Evolutionary conservation across 1,284 basidiomycete genomes (phyloP).

Genomic region (Irpex sp.): DNA sequence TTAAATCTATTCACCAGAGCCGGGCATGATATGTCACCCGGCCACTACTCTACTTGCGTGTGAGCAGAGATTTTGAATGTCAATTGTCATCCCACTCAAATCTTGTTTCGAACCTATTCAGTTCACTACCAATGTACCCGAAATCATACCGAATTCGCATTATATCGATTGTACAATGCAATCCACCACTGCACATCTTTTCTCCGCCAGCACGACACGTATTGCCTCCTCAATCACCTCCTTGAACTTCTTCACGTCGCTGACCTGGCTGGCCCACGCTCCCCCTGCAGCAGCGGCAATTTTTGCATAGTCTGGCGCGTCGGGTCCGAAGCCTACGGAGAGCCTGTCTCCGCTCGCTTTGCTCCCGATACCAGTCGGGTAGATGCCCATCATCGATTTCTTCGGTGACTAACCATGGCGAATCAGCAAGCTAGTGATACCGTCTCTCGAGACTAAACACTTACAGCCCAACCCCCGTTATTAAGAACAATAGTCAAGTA

Average conservation of each 20-base stretch:
- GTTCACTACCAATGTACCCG: not conserved
- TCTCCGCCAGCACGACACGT: conserved; percentile 49
- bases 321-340: conserved; percentile 59
- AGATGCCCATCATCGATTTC: conserved; percentile 57
- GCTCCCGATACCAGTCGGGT: conserved; percentile 54
- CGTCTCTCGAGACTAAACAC: conserved; percentile 10
- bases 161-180: conserved; percentile 37
- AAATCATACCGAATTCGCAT: conserved; percentile 1
- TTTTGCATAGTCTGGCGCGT: conserved; percentile 53
- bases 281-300: conserved; percentile 63
- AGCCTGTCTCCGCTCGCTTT: conserved; percentile 41
- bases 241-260: conserved; percentile 31
- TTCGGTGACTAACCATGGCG: conserved; percentile 44
- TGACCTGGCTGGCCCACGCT: conserved; percentile 53
- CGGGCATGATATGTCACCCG: not conserved
- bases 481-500: conserved; percentile 67
- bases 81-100: not conserved
- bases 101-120: not conserved
- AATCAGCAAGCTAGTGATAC: not conserved
- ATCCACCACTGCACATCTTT: conserved; percentile 59
- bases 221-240: conserved; percentile 44
- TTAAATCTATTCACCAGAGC: not conserved
- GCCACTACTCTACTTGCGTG: not conserved
- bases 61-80: not conserved
- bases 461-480: conserved; percentile 64